Evolutionary conservation across 495 filamentous ascomycete genomes (phyloP).

Genomic region (Talaromyces thailandensis): DNA sequence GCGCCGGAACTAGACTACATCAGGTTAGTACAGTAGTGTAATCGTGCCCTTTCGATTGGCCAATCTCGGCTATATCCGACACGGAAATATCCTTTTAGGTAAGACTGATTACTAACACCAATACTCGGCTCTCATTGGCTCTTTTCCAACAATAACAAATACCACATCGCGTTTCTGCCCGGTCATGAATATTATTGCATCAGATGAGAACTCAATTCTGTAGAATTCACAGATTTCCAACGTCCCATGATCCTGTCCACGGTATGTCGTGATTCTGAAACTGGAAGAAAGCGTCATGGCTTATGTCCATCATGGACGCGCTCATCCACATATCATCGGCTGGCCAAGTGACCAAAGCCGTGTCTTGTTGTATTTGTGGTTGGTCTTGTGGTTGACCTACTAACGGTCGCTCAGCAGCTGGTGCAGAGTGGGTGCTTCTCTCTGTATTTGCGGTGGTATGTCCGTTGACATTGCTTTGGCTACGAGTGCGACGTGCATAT

Average conservation of each 20-base stretch:
- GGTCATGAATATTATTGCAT: too few species aligned
- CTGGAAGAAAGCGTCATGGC: constrained; percentile 20
- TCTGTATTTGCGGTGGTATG: neutral
- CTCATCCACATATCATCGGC: constrained; percentile 11
- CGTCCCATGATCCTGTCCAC: constrained; percentile 18
- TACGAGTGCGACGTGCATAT: neutral
- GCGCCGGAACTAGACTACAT: neutral
- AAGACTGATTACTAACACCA: too few species aligned
- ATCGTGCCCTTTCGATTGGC: neutral
- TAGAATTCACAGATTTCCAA: constrained; percentile 15
- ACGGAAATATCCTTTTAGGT: neutral
- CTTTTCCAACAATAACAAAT: too few species aligned
- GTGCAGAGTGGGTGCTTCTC: constrained; percentile 1
- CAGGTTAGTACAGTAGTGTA: neutral
- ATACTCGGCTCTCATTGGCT: too few species aligned
- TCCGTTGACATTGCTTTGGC: neutral
- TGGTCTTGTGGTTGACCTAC: neutral
- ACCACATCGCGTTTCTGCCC: too few species aligned
- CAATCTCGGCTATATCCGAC: neutral
- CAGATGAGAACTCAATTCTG: too few species aligned
- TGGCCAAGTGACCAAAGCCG: neutral
- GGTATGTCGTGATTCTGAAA: constrained; percentile 20
- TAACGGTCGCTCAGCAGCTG: neutral
- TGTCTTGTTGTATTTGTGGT: neutral
- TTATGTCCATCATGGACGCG: constrained; percentile 25